Base-by-base conservation (phyloP, 1,139 yeast species). In the Lizanozyma gosingica region DNA sequence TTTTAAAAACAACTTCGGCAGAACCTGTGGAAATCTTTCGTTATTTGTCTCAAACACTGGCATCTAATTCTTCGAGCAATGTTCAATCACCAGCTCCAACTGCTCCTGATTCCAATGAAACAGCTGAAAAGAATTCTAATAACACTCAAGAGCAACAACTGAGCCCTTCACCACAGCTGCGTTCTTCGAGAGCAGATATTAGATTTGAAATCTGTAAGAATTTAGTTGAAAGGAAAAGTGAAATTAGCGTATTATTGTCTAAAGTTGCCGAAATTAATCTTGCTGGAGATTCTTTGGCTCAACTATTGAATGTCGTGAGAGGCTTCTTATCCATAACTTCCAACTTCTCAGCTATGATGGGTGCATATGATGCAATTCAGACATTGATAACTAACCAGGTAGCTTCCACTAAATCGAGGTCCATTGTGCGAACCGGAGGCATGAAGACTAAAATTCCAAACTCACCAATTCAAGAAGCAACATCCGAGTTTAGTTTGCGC, bases 151-250 rank as follows among this genome's bases (percentile, higher is more conserved):
- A n/a, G n/a, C n/a, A n/a, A n/a, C n/a, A n/a, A n/a, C n/a, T n/a
- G n/a, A n/a, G n/a, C n/a, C n/a, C n/a, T n/a, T n/a, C n/a, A n/a
- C n/a, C n/a, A n/a, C 41, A n/a, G 11, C 45, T 15, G 29, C 41
- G 3, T 11, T 18, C 49, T 1, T 40, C 56, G 0, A 67, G 67
- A 38, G 71, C 75, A 3, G 84, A 78, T 47, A 42, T 78, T 1
- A 54, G 80, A 17, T 75, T 78, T 50, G 83, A 79, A 48, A 46
- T 68, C n/a, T 65, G 67, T 39, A 49, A 55, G 17, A 60, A 59
- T 34, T 35, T 40, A 1, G 60, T 56, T n/a, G 49, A 52, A 9
- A 44, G 45, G 27, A 52, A 55, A 15, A 43, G 52, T 4, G 74
- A 71, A 39, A 52, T 66, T 15, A 74, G 80, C 0, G 37, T 71